Percentiles rank a stretch among this genome's conserved stretches.
Conservation (phyloP, 345 rosid species). For the Gossypium bickii region DNA sequence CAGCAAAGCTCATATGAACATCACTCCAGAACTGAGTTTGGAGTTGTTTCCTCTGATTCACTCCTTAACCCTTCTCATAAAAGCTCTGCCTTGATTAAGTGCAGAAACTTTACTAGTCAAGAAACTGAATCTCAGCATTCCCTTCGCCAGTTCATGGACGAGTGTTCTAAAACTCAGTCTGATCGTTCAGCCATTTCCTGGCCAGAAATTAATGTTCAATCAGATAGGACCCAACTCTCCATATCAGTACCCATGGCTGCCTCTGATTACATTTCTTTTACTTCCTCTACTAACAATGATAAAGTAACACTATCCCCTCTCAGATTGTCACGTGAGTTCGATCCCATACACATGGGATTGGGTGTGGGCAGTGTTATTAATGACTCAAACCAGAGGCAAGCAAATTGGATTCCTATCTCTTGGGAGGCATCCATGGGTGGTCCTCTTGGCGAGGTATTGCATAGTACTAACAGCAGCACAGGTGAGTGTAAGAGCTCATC, state of each 20-base stretch:
- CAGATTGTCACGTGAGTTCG: conserved; percentile 40
- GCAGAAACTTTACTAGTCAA: conserved; percentile 30
- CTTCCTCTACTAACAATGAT: conserved; percentile 46
- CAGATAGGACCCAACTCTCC: conserved; percentile 58
- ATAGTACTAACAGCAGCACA: conserved; percentile 35
- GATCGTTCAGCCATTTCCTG: conserved; percentile 39
- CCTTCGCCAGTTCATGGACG: conserved; percentile 55
- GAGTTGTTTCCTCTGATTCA: conserved; percentile 40
- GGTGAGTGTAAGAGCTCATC: conserved; percentile 37
- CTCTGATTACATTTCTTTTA: conserved; percentile 45
- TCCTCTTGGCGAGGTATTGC: conserved; percentile 69
- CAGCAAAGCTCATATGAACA: conserved; percentile 31
- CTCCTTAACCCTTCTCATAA: conserved; percentile 42
- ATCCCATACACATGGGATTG: conserved; percentile 49
- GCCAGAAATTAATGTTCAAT: conserved; percentile 40
- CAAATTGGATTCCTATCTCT: conserved; percentile 49
- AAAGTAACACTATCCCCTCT: conserved; percentile 40
- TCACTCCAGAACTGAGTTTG: conserved; percentile 31
- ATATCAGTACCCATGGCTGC: conserved; percentile 49
- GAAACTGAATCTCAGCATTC: conserved; percentile 41
- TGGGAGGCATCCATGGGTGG: conserved; percentile 70
- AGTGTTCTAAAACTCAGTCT: conserved; percentile 47
- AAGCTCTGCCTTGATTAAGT: conserved; percentile 27
- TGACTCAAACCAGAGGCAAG: conserved; percentile 39
- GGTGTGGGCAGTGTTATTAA: conserved; percentile 37